Evolutionary conservation across 2,329 filamentous ascomycete genomes (phyloP).

Genomic region (Beauveria sp.): DNA sequence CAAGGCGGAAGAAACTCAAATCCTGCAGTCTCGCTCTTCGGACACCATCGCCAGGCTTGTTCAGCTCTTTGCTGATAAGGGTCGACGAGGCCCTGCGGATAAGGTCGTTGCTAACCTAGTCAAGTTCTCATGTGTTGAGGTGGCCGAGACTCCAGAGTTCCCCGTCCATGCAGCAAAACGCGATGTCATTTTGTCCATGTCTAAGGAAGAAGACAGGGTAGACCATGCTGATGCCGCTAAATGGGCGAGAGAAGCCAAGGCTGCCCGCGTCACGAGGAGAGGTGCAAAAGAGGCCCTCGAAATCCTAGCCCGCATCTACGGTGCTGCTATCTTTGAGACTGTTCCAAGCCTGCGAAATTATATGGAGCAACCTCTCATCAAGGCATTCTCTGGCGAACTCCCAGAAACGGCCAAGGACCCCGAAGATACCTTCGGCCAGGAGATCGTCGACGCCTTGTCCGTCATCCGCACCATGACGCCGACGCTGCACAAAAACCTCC

Average conservation of each 20-base stretch:
- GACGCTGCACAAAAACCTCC: constrained; percentile 69
- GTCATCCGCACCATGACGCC: constrained; percentile 87
- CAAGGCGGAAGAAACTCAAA: constrained; percentile 86
- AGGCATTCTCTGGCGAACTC: constrained; percentile 65
- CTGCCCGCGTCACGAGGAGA: constrained; percentile 80
- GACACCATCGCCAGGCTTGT: constrained; percentile 77
- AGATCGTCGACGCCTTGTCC: constrained; percentile 89
- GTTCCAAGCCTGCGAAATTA: constrained; percentile 75
- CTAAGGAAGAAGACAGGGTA: constrained; percentile 92
- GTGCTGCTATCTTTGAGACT: constrained; percentile 65
- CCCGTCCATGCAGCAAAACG: constrained; percentile 71
- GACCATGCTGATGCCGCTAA: constrained; percentile 87
- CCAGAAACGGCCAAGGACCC: constrained; percentile 67
- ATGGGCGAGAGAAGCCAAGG: constrained; percentile 82
- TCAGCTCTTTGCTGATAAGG: constrained; percentile 73
- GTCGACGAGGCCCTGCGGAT: constrained; percentile 78
- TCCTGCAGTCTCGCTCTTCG: constrained; percentile 80
- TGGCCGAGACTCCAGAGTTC: constrained; percentile 95
- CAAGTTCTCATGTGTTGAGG: constrained; percentile 97
- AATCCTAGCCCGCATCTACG: constrained; percentile 75
- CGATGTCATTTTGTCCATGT: constrained; percentile 79
- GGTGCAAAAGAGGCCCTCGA: constrained; percentile 93
- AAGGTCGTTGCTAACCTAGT: constrained; percentile 94
- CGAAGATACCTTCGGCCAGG: constrained; percentile 72
- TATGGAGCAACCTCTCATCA: constrained; percentile 72